Percentiles rank a stretch among this genome's conserved stretches.
phyloP scores from a whole-genome alignment of 495 filamentous ascomycete species.

The Amphirosellinia nigrospora region DNA sequence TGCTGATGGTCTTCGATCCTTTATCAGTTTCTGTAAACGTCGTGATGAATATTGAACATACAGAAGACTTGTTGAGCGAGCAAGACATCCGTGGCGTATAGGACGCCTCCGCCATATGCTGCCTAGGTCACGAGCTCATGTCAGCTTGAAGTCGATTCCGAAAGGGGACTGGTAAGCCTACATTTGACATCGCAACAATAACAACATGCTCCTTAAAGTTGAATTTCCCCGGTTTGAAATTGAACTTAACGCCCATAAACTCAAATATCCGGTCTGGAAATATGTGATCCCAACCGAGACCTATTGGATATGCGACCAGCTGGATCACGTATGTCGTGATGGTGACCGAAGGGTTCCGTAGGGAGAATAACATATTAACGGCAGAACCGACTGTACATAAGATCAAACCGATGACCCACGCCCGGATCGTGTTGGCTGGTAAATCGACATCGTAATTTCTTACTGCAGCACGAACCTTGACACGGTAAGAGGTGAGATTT shows the following conservation, averaged over 20 bases:
- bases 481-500: constrained; percentile 43
- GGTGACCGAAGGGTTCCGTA: constrained; percentile 67
- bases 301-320: constrained; percentile 71
- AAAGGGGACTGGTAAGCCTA: constrained; percentile 33
- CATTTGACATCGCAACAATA: constrained; percentile 76
- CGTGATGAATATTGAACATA: constrained; percentile 19
- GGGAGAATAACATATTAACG: constrained; percentile 72
- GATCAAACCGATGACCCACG: constrained; percentile 73
- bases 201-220: constrained; percentile 82
- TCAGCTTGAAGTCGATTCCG: background rate
- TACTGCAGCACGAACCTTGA: constrained; percentile 64
- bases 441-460: constrained; percentile 71
- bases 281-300: constrained; percentile 60
- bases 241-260: constrained; percentile 65
- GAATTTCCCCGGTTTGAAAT: constrained; percentile 73
- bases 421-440: constrained; percentile 70
- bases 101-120: constrained; percentile 52
- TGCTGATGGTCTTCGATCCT: constrained; percentile 37
- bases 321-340: constrained; percentile 74
- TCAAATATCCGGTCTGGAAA: constrained; percentile 63
- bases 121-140: constrained; percentile 26
- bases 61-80: constrained; percentile 54
- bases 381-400: constrained; percentile 66
- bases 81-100: constrained; percentile 57
- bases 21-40: constrained; percentile 5